Evolutionary conservation across 108 stramenopile genomes (phyloP), one percentile per base, ranked within the genome.

Genomic region (Fragilariopsis cylindrus): DNA sequence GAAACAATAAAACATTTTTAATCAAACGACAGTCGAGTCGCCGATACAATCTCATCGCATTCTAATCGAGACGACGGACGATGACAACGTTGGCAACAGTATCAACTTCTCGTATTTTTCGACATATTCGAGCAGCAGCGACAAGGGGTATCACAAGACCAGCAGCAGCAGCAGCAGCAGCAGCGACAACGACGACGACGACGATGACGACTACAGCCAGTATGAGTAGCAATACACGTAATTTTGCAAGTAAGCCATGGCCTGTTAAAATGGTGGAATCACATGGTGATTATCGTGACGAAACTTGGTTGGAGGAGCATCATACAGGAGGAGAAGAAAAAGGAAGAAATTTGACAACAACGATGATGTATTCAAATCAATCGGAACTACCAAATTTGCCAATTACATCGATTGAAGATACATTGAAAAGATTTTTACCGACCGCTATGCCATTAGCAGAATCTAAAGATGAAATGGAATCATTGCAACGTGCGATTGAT

Each of bases 271-370:
- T 89, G 84, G 66, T 88, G 57, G 85, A 88, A 69, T 87, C 82
- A n/a, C 70, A 82, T 58, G 92, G 92, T 12, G 89, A 93, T 54
- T 93, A 93, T 68, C 81, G 85, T 30, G 70, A 82, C 43, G 92
- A 93, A 75, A 60, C 84, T 7, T 88, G 73, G 57, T 78, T 92
- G 40, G 91, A 92, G 77, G 30, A 30, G 30, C 30, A 30, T 30
- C 30, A 30, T 30, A 30, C 30, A 30, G 30, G 30, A 30, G 30
- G 30, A 30, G 30, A 30, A 30, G 69, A 83, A 46, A 83, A 88
- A 73, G 83, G 85, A 54, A 60, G 30, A 69, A 30, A 44, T 60
- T 64, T 69, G 49, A 57, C 73, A 56, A 79, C 84, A 16, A 84
- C 92, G 18, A 79, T 80, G 12, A 84, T 92, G 18, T 94, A 92